phyloP scores from a whole-genome alignment of 148 eudicot genomes.

The Spergularia marina region DNA sequence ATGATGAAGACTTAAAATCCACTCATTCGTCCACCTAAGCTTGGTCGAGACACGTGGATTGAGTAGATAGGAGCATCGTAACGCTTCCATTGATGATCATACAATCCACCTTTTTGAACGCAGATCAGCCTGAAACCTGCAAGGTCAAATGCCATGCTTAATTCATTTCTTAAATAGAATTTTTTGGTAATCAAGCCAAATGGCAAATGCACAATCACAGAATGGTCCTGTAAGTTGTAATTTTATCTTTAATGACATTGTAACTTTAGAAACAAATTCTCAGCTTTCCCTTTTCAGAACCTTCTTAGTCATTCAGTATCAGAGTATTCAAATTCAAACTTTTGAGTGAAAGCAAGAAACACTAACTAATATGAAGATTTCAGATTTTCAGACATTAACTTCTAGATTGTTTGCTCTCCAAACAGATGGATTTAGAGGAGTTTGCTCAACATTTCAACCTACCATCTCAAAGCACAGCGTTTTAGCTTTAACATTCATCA shows the following conservation, averaged over 20 bases:
- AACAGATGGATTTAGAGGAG: neutral
- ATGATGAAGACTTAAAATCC: slow-evolving; percentile 20
- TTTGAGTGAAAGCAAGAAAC: slow-evolving; percentile 18
- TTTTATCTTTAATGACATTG: neutral
- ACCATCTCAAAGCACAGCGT: slow-evolving; percentile 3
- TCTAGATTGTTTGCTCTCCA: neutral
- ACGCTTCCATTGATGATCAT: slow-evolving; percentile 16
- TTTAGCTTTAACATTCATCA: neutral
- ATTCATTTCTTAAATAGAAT: neutral
- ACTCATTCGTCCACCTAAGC: slow-evolving; percentile 28
- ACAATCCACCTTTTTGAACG: slow-evolving; percentile 5
- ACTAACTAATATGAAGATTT: neutral
- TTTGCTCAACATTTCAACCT: slow-evolving; percentile 14
- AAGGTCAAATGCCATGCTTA: slow-evolving; percentile 19
- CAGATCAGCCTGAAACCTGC: slow-evolving; percentile 5
- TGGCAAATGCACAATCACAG: slow-evolving; percentile 15
- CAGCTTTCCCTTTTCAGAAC: neutral
- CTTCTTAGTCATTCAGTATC: neutral
- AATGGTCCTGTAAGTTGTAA: neutral
- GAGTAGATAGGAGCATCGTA: slow-evolving; percentile 1
- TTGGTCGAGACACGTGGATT: slow-evolving; percentile 3
- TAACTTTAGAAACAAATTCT: neutral
- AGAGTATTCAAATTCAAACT: neutral
- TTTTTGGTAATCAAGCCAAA: slow-evolving; percentile 5
- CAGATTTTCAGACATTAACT: neutral